Conservation (phyloP, 495 filamentous ascomycete genomes). For the Talaromyces liani region DNA sequence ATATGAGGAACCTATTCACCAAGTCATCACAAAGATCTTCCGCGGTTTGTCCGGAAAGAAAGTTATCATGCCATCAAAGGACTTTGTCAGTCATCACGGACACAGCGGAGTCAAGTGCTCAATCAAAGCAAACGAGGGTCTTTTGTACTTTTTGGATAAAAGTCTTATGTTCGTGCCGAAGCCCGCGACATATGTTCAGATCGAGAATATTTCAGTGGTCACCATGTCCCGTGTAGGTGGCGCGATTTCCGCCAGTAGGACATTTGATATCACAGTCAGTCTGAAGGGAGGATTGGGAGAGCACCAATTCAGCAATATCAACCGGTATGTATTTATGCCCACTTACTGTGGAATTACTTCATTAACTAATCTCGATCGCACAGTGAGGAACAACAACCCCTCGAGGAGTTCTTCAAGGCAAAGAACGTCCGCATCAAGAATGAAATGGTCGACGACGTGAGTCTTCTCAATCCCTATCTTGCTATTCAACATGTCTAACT, state of each 20-base stretch:
- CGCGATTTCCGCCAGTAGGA: slow-evolving; percentile 85
- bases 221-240: slow-evolving; percentile 95
- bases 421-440: slow-evolving; percentile 96
- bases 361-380: slow-evolving; percentile 10
- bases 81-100: slow-evolving; percentile 85
- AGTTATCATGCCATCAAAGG: slow-evolving; percentile 84
- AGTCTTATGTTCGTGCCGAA: slow-evolving; percentile 99
- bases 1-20: slow-evolving; percentile 87
- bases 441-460: slow-evolving; percentile 71
- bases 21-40: slow-evolving; percentile 91
- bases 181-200: slow-evolving; percentile 90
- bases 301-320: slow-evolving; percentile 98
- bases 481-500: not conserved
- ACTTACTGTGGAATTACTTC: not conserved
- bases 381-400: slow-evolving; percentile 86
- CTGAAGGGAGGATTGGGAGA: slow-evolving; percentile 72
- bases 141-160: slow-evolving; percentile 94
- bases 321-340: slow-evolving; percentile 51
- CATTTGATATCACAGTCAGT: slow-evolving; percentile 91
- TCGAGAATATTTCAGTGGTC: slow-evolving; percentile 81
- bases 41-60: slow-evolving; percentile 89
- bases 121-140: slow-evolving; percentile 97
- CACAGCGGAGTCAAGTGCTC: slow-evolving; percentile 98
- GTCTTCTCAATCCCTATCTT: slow-evolving; percentile 15
- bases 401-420: slow-evolving; percentile 91